Percentiles rank a stretch among this genome's conserved stretches.
phyloP scores from a whole-genome alignment of 345 rosid species.

The Heritiera littoralis region DNA sequence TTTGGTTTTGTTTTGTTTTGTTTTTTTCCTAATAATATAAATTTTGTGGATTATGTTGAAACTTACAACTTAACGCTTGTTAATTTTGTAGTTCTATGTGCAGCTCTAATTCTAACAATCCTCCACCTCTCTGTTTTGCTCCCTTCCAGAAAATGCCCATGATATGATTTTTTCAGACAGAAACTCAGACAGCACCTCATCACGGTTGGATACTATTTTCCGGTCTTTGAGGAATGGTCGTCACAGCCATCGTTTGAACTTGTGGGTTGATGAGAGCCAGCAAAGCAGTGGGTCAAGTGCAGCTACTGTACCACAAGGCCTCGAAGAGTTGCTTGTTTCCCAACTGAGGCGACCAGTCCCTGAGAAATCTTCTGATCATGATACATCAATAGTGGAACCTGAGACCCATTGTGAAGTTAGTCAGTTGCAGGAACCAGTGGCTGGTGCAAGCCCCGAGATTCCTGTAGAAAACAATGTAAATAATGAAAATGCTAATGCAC shows the following conservation, averaged over 20 bases:
- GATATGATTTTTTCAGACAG: constrained; percentile 54
- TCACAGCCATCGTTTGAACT: constrained; percentile 78
- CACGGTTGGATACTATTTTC: constrained; percentile 76
- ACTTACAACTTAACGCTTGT: background rate
- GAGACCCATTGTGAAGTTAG: constrained; percentile 46
- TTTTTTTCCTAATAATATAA: background rate
- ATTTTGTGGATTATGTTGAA: background rate
- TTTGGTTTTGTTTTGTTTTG: constrained; percentile 6
- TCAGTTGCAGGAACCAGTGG: constrained; percentile 47
- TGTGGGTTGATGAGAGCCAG: constrained; percentile 91
- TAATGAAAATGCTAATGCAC: constrained; percentile 44
- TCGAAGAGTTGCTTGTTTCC: constrained; percentile 90
- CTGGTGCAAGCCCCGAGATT: constrained; percentile 44
- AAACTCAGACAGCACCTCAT: constrained; percentile 49
- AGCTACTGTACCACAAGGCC: constrained; percentile 75
- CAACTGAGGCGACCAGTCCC: constrained; percentile 72
- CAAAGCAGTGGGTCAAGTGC: constrained; percentile 74
- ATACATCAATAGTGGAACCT: constrained; percentile 44
- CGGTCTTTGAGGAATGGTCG: constrained; percentile 89
- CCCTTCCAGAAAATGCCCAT: constrained; percentile 47
- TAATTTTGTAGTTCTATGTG: background rate
- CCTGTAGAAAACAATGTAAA: constrained; percentile 49
- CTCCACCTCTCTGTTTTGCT: background rate
- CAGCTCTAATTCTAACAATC: constrained; percentile 6
- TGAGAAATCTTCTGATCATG: constrained; percentile 67